These are phyloP conservation scores for Syncephalastrum racemosum DNA, from an alignment of 371 early-diverging fungal genomes.

Conservation along the genomic window DNA sequence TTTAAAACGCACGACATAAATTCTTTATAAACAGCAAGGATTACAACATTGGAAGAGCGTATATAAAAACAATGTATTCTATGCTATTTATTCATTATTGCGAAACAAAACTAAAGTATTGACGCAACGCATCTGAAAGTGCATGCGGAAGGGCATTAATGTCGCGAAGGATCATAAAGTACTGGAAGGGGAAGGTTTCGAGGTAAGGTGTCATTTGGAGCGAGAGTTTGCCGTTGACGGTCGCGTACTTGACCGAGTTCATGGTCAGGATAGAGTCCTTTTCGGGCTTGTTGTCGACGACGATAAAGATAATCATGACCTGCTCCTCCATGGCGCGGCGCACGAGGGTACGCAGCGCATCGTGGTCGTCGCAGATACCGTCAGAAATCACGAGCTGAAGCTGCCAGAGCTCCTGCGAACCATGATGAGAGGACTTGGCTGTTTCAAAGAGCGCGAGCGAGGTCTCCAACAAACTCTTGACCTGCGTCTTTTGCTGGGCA, in stretches of 20 bases:
- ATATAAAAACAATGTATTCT: no score
- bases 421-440: slow-evolving; percentile 55
- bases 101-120: slow-evolving; percentile 81
- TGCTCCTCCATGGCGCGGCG: slow-evolving; percentile 81
- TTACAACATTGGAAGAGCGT: no score
- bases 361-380: slow-evolving; percentile 95
- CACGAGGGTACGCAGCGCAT: slow-evolving; percentile 75
- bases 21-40: no score
- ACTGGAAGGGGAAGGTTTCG: slow-evolving; percentile 97
- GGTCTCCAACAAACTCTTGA: slow-evolving; percentile 79
- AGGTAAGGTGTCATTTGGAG: slow-evolving; percentile 87
- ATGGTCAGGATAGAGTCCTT: slow-evolving; percentile 87
- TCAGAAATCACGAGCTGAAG: slow-evolving; percentile 95
- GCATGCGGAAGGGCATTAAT: slow-evolving; percentile 88
- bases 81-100: not conserved
- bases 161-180: slow-evolving; percentile 90
- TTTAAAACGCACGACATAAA: no score
- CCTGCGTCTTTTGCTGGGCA: slow-evolving; percentile 86
- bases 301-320: slow-evolving; percentile 94
- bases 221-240: slow-evolving; percentile 62
- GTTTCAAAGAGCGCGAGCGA: slow-evolving; percentile 75
- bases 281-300: slow-evolving; percentile 86
- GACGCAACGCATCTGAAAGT: slow-evolving; percentile 89
- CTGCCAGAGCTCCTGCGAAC: slow-evolving; percentile 86
- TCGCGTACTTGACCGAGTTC: slow-evolving; percentile 81